These are phyloP conservation scores for Yarrowia sp. DNA, from an alignment of 805 yeast genomes.

Conservation along the genomic window DNA sequence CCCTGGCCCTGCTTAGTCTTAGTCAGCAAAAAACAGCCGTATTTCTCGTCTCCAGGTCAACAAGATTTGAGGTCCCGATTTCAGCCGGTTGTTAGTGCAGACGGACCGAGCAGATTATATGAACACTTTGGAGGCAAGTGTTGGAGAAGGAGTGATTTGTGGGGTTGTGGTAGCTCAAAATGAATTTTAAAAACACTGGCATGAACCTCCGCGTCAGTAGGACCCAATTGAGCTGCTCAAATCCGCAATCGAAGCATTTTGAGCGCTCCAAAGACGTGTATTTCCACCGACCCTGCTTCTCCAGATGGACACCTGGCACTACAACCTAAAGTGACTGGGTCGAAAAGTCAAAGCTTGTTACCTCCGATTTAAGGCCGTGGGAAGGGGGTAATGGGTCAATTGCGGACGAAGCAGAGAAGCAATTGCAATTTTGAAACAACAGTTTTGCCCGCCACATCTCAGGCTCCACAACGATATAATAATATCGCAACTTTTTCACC, in stretches of 20 bases:
- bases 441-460: too few species aligned
- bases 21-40: neutral
- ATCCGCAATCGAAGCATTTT: neutral
- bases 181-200: too few species aligned
- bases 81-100: conserved; percentile 21
- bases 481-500: too few species aligned
- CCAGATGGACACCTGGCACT: conserved; percentile 24
- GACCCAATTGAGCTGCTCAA: neutral
- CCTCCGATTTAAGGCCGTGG: conserved; percentile 25
- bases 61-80: conserved; percentile 11
- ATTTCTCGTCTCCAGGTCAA: neutral
- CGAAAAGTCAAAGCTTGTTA: conserved; percentile 14
- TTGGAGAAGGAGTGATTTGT: neutral
- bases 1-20: neutral
- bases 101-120: conserved; percentile 14
- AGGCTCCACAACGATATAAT: too few species aligned
- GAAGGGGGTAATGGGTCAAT: neutral
- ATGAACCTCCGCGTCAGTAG: neutral
- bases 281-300: neutral
- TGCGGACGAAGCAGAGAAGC: neutral
- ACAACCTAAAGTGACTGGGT: conserved; percentile 19
- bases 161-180: neutral
- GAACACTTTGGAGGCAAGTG: neutral
- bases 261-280: too few species aligned
- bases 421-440: neutral